Evolutionary conservation across 2,329 filamentous ascomycete genomes (phyloP), one percentile per base, ranked within the genome.

Genomic region (Ceratocystis lukuohia): DNA sequence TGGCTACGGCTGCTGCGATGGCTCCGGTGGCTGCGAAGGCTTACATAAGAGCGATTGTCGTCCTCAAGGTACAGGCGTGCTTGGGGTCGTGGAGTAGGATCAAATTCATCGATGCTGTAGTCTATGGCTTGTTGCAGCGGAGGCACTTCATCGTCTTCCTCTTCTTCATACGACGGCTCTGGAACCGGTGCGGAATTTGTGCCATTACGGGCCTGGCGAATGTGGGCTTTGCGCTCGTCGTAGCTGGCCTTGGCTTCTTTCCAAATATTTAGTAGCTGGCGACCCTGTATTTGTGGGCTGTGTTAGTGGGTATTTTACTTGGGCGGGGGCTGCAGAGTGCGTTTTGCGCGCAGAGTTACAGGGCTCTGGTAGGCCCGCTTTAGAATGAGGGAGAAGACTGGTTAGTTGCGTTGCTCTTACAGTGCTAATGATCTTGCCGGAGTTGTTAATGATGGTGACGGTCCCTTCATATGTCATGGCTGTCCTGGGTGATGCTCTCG

Each of bases 241-340:
- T 97, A 97, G 67, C 89, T 89, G 65, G 87, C 85, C 74, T 90
- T 91, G 69, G 92, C 93, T 74, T 96, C 91, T 75, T 91, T 96
- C 81, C 96, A 95, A 73, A 96, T 88, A 74, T 86, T 87, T 73
- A 95, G 84, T 28, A 97, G 80, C 71, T 96, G 89, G 77, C 95
- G 96, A 73, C 91, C 91, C 91, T 95, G 72, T 20, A 53, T 25
- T 33, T 56, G 15, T 10, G 56, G 6, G 6, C 3, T 53, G 33
- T 65, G 67, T 65, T 50, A 66, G 56, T 53, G 62, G 62, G 20
- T 22, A 41, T 41, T 15, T 15, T 15, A 41, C 37, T 41, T 41
- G 37, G 37, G 10, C 12, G 12, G 37, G 33, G 37, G 37, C 4
- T 41, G 37, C 10, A 41, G 37, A 41, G 37, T 12, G 37, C 37